A percentile compares a stretch with the other conserved stretches of the same genome.
These are phyloP conservation scores for Viola odorata DNA, from an alignment of 345 rosid genomes.

Conservation along the genomic window DNA sequence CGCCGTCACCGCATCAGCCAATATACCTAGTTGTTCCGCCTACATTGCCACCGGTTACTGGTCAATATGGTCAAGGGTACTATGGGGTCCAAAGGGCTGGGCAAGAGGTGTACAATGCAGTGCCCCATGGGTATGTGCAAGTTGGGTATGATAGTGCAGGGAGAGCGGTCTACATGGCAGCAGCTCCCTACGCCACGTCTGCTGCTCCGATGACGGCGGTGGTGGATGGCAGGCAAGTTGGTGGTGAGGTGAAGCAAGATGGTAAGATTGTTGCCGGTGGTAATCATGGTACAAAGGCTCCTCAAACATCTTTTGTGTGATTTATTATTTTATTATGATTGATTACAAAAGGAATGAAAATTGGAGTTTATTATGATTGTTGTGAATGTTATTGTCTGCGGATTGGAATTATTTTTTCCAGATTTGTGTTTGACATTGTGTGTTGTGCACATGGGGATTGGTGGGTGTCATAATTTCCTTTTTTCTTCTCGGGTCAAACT, in stretches of 20 bases:
- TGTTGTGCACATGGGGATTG: too few relatives aligned
- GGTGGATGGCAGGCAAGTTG: conserved; percentile 23
- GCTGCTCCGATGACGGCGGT: conserved; percentile 4
- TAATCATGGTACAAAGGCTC: conserved; percentile 10
- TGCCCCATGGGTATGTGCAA: conserved; percentile 29
- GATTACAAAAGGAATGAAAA: neutral
- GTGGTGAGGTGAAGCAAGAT: conserved; percentile 37
- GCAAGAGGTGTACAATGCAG: conserved; percentile 32
- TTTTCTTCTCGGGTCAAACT: too few relatives aligned
- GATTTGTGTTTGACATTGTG: too few relatives aligned
- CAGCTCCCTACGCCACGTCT: conserved; percentile 26
- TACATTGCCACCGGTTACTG: conserved; percentile 25
- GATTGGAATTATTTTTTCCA: too few relatives aligned
- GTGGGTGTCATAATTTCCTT: too few relatives aligned
- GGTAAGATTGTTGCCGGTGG: conserved; percentile 27
- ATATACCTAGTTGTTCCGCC: conserved; percentile 36
- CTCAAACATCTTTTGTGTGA: conserved; percentile 20
- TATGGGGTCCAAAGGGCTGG: conserved; percentile 42
- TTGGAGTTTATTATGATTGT: neutral
- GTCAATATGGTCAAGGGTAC: conserved; percentile 31
- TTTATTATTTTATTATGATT: neutral
- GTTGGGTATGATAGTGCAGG: conserved; percentile 46
- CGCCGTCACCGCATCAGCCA: conserved; percentile 23
- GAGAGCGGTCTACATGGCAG: conserved; percentile 44
- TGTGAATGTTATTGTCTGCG: too few relatives aligned